A percentile compares a stretch with the other conserved stretches of the same genome.
These are phyloP conservation scores for Polyporus arcularius DNA, from an alignment of 768 basidiomycete species.

Conservation along the genomic window DNA sequence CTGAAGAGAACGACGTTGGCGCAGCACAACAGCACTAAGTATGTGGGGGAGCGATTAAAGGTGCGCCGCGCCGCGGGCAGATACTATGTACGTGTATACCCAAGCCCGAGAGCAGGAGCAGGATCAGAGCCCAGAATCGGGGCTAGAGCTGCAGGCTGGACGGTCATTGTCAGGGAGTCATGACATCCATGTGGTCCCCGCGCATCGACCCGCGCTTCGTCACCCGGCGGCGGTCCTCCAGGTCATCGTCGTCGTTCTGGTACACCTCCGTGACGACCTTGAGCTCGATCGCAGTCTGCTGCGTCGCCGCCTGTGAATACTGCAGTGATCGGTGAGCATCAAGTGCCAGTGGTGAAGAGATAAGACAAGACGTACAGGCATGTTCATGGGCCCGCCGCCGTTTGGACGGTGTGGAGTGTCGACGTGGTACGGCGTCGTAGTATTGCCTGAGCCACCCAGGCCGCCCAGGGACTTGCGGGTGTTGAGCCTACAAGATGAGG, in stretches of 20 bases:
- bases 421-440: background rate
- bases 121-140: no score
- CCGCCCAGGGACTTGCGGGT: conserved; percentile 1
- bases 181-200: background rate
- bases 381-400: background rate
- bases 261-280: conserved; percentile 1
- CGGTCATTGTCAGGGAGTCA: no score
- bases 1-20: no score
- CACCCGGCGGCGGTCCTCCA: background rate
- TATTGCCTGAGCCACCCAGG: background rate
- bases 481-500: background rate
- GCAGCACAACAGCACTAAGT: no score
- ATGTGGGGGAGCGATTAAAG: no score
- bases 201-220: background rate
- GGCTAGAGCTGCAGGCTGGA: no score
- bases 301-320: background rate
- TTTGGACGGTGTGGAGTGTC: no score
- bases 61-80: no score
- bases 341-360: background rate
- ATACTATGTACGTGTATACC: no score
- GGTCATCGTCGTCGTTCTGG: background rate
- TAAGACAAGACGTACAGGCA: background rate
- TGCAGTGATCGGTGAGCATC: background rate
- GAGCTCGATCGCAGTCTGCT: conserved; percentile 4
- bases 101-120: no score